phyloP scores from a whole-genome alignment of 352 stramenopile species.

The Poterioochromonas sp. region DNA sequence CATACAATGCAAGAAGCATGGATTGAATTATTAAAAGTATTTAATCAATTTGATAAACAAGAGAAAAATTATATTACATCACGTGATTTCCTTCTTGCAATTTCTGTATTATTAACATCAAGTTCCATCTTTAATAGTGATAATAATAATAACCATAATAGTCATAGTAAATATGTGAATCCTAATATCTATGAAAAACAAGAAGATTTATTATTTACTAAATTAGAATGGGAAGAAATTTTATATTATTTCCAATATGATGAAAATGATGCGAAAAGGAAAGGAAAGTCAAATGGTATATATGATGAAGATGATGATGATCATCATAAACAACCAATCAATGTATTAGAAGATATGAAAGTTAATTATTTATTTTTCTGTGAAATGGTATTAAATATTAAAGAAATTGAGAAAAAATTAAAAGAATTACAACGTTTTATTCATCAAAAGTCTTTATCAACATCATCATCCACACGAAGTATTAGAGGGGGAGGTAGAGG shows the following conservation, averaged over 20 bases:
- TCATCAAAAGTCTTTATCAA: no score
- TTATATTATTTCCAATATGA: not conserved
- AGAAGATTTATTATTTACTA: not conserved
- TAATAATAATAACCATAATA: not conserved
- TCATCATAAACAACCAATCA: not conserved
- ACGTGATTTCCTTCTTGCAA: constrained; percentile 6
- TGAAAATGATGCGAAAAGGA: no score
- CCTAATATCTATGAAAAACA: not conserved
- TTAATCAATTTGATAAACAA: not conserved
- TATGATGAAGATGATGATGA: no score
- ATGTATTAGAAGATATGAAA: not conserved
- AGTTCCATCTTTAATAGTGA: not conserved
- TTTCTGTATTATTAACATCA: constrained; percentile 3
- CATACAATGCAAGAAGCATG: not conserved
- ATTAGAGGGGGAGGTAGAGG: no score
- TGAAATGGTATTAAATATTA: not conserved
- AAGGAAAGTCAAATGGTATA: no score
- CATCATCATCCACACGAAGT: no score
- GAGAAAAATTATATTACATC: not conserved
- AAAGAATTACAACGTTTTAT: no score
- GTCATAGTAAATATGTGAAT: not conserved
- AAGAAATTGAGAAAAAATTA: not conserved
- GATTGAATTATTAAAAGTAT: not conserved
- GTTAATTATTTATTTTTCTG: constrained; percentile 8
- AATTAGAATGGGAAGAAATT: constrained; percentile 14